Evolutionary conservation across 2,329 filamentous ascomycete genomes (phyloP), one percentile per base, ranked within the genome.

Genomic region (Arachnopeziza araneosa): DNA sequence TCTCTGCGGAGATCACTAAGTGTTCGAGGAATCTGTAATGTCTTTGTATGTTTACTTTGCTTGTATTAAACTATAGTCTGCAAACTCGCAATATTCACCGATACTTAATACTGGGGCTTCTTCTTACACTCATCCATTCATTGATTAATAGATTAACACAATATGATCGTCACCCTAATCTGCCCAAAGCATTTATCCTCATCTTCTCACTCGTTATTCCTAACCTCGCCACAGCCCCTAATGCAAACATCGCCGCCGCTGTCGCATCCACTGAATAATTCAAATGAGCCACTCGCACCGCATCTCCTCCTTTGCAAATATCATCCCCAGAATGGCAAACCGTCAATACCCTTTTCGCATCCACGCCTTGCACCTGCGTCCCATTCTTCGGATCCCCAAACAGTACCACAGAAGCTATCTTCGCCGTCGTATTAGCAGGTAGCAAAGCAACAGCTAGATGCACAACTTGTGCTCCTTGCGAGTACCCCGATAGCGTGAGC

Each of bases 301-400:
- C 21, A 48, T 63, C 57, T 2, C 63, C 62, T 0, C 68, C 67
- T 24, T 61, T 63, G 61, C 68, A 70, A 17, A 70, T 68, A 50
- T 66, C 59, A 61, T 69, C 68, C 1, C 55, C 56, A 0, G 55
- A 21, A 60, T 69, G 60, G 57, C 66, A 69, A 19, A 70, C 54
- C 12, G 63, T 68, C 57, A 66, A 54, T 10, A 69, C 65, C 58
- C 59, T 68, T 12, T 32, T 55, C 1, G 56, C 52, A 54, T 66
- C 62, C 9, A 70, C 56, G 2, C 64, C 64, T 10, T 56, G 52
- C 2, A 71, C 48, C 5, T 60, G 64, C 1, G 66, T 68, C 30
- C 67, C 68, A 50, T 70, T 69, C 51, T 65, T 63, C 1, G 69
- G 67, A n/a, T 71, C 69, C 0, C 68, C 69, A 48, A 71, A 69